Evolutionary conservation across 768 basidiomycete species (phyloP), one percentile per base, ranked within the genome.

Genomic region (Guyanaporus albipodus): DNA sequence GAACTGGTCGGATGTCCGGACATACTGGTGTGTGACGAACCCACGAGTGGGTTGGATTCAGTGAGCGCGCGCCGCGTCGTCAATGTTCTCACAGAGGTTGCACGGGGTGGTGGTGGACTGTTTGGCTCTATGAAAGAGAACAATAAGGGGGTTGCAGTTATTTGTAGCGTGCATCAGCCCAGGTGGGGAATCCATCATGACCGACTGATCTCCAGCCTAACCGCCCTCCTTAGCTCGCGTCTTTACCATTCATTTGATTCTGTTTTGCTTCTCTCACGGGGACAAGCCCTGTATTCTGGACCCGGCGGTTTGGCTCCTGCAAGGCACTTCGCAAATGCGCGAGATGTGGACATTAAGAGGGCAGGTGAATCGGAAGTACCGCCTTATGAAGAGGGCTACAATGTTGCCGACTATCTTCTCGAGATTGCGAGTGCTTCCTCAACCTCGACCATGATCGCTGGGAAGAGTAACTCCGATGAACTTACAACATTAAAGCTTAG

Each of bases 371-470:
- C 65, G 32, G 63, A 66, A 32, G 67, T 76, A 4, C 70, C 68
- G 7, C 68, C 76, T 9, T 91, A 83, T 58, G 85, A 79, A 8
- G 74, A 81, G 39, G 91, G 90, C 0, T 93, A 94, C 70, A 96
- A 96, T 57, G 78, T 94, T 15, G 92, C 94, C 0, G 94, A 97
- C 62, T 89, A 94, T 58, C 76, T 96, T 10, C 74, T 97, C 18
- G 93, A 96, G 54, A 76, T 97, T 42, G 92, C 92, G 2, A 85
- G 80, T 56, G 79, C 80, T 39, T 74, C 80, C 1, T 77, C 80
- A 12, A 67, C 73, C 24, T 62, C 80, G 1, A 78, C 17, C 69
- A 64, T 45, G 38, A 56, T 19, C 28, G 29, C 21, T 28, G 28
- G 38, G 31, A 51, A 43, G 27, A 27, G 26, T 32, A 54, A 35